Base-by-base conservation (phyloP, 1,284 basidiomycete genomes). In the Puccinia polysora region DNA sequence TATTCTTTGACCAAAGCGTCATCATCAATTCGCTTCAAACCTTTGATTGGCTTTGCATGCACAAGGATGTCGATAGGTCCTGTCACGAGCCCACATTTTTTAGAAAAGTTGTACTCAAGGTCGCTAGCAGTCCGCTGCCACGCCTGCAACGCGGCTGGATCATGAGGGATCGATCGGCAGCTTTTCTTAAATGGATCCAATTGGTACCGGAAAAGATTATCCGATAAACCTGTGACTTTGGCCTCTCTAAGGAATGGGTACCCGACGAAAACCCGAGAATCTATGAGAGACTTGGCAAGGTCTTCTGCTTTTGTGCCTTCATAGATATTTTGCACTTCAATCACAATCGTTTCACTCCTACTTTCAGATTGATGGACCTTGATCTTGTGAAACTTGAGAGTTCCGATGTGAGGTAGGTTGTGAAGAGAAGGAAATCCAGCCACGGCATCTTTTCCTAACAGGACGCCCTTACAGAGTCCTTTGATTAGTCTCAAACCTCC, bases 161-260 rank as follows among this genome's bases (percentile, higher is more conserved):
- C 53, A 71, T 93, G 90, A 10, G 89, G 89, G 55, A 84, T 90
- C 47, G 84, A 83, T 0, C 91, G 80, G 1, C 91, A 84, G 82
- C 80, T n/a, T 83, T 84, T 28, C 84, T 85, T 56, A 86, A 82
- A 50, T 87, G 79, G 14, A 81, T 79, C 73, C 74, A 86, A 79
- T 81, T 92, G 89, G 79, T 94, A 95, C 79, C 86, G 89, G 85
- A 93, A 92, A 75, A 90, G 80, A 59, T 87, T 85, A 80, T 98
- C 93, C 4, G 91, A 94, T 14, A 98, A 84, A 23, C 87, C 89
- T 0, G 88, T 86, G 1, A 97, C 91, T 76, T 88, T 82, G 1
- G 90, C 95, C 80, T 99, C 96, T 76, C 89, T 88, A 58, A 98
- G 82, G 83, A 94, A 98, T 0, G 96, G 96, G 93, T 95, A 98